phyloP scores from a whole-genome alignment of 1,139 yeast species.

The Debaryomyces nepalensis region DNA sequence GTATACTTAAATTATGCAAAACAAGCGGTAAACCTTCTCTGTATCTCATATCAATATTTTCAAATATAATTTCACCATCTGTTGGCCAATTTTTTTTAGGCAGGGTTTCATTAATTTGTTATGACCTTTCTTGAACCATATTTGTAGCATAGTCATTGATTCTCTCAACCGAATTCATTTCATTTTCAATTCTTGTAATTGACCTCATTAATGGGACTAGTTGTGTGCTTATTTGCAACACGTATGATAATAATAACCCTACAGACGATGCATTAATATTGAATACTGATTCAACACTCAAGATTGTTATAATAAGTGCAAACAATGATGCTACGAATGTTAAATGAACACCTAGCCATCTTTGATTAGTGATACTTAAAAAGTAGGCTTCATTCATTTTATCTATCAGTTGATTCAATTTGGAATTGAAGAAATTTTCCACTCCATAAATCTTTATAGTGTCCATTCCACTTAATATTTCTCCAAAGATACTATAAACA shows the following conservation, averaged over 20 bases:
- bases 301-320: conserved; percentile 55
- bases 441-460: conserved; percentile 70
- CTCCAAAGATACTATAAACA: conserved; percentile 79
- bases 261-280: conserved; percentile 66
- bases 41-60: conserved; percentile 66
- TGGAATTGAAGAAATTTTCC: conserved; percentile 53
- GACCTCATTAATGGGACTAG: conserved; percentile 57
- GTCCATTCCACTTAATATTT: conserved; percentile 70
- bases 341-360: conserved; percentile 79
- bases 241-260: conserved; percentile 71
- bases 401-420: conserved; percentile 57
- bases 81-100: conserved; percentile 59
- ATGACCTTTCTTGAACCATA: conserved; percentile 45
- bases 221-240: conserved; percentile 54
- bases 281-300: conserved; percentile 71
- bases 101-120: conserved; percentile 54
- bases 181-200: conserved; percentile 76
- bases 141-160: conserved; percentile 66
- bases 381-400: conserved; percentile 77
- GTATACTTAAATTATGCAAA: conserved; percentile 56
- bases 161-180: conserved; percentile 85
- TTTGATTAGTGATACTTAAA: conserved; percentile 68
- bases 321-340: conserved; percentile 57
- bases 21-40: conserved; percentile 79
- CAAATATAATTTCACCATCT: conserved; percentile 57